Percentiles rank a stretch among this genome's conserved stretches.
Evolutionary conservation across 768 basidiomycete genomes (phyloP).

Genomic region (Mrakia frigida): DNA sequence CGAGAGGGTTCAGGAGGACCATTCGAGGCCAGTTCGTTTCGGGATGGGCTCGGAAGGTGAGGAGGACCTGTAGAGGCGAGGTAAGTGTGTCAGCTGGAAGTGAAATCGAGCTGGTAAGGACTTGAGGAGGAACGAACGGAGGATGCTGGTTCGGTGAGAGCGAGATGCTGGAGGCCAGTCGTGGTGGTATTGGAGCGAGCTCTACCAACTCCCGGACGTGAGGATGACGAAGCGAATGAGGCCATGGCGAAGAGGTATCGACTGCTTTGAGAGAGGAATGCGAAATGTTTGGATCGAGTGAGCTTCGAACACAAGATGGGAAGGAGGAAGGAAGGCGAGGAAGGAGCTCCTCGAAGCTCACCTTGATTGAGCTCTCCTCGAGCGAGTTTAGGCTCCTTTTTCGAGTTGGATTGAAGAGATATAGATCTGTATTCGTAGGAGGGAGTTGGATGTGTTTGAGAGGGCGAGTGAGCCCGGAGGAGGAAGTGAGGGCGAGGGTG

Average conservation of each 20-base stretch:
- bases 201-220: neutral
- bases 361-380: no score
- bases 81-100: neutral
- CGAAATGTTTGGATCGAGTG: no score
- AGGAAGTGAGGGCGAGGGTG: no score
- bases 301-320: no score
- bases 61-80: neutral
- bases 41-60: slow-evolving; percentile 11
- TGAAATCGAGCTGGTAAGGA: neutral
- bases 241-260: neutral
- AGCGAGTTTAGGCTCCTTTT: no score
- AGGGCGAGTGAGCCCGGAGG: no score
- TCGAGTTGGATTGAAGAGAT: no score
- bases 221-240: neutral
- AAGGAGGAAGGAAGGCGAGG: no score
- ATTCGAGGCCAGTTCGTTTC: slow-evolving; percentile 16
- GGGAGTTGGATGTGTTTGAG: no score
- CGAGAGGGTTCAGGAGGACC: slow-evolving; percentile 28
- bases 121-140: neutral
- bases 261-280: no score
- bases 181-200: slow-evolving; percentile 1
- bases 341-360: no score
- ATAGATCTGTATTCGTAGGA: no score
- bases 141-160: neutral
- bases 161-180: neutral